phyloP scores from a whole-genome alignment of 2,329 filamentous ascomycete species.

The Immersiporthe knoxdaviesiana region DNA sequence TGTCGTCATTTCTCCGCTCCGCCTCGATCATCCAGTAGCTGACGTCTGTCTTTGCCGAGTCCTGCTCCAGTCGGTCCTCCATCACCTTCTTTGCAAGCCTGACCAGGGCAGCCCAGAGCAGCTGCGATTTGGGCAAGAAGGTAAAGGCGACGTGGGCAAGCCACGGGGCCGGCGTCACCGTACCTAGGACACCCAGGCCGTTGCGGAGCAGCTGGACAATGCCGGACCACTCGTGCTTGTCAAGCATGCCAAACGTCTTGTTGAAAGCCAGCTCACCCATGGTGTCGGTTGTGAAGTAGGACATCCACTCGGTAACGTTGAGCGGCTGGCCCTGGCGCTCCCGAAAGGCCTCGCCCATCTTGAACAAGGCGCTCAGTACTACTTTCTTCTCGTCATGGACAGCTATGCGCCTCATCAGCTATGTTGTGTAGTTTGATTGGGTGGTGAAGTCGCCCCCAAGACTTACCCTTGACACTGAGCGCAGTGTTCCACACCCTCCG shows the following conservation, averaged over 20 bases:
- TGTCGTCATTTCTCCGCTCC: neutral
- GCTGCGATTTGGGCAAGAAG: neutral
- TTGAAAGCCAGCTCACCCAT: neutral
- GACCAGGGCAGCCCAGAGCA: neutral
- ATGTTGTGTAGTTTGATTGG: no score
- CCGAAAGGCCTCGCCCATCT: neutral
- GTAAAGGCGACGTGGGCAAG: neutral
- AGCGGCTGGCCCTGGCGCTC: neutral
- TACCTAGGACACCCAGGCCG: neutral
- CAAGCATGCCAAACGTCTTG: neutral
- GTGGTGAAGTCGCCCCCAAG: no score
- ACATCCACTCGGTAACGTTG: neutral
- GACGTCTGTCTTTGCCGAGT: neutral
- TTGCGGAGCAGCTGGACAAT: neutral
- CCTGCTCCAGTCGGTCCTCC: neutral
- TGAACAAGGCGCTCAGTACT: neutral
- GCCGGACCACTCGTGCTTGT: neutral
- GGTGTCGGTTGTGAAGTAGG: neutral
- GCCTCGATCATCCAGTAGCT: conserved; percentile 5
- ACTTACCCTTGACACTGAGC: neutral
- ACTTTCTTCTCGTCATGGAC: neutral
- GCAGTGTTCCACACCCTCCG: neutral
- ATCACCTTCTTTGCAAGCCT: neutral
- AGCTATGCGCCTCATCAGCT: neutral
- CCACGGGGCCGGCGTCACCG: conserved; percentile 1